A percentile compares a stretch with the other conserved stretches of the same genome.
Conservation (phyloP, 2,329 filamentous ascomycete species). For the Alternaria dauci region DNA sequence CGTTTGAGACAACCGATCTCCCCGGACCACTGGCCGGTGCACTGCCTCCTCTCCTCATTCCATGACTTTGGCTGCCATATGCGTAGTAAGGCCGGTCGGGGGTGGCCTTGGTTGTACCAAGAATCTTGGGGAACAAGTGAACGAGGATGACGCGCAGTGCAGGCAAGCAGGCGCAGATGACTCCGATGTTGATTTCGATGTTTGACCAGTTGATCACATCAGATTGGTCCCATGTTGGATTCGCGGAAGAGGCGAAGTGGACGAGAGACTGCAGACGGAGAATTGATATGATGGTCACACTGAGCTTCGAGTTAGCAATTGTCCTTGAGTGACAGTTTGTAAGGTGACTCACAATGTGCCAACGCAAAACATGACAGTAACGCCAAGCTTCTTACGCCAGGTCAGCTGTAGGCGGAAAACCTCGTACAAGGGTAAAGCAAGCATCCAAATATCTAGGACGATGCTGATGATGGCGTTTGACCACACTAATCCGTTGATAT, state of each 20-base stretch:
- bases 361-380: constrained; percentile 50
- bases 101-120: constrained; percentile 44
- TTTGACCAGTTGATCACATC: constrained; percentile 54
- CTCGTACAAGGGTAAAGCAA: constrained; percentile 46
- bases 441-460: constrained; percentile 42
- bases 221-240: constrained; percentile 54
- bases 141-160: constrained; percentile 52
- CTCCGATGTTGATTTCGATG: constrained; percentile 55
- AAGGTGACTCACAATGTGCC: constrained; percentile 42
- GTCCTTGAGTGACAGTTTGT: too few species aligned
- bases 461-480: constrained; percentile 47
- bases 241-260: constrained; percentile 52
- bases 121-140: constrained; percentile 47
- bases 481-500: constrained; percentile 47
- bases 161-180: constrained; percentile 58
- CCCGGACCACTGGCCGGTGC: constrained; percentile 6
- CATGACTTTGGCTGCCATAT: constrained; percentile 25
- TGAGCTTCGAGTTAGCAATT: constrained; percentile 1
- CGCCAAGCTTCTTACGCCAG: constrained; percentile 49
- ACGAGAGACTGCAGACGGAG: constrained; percentile 56
- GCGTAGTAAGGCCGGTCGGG: constrained; percentile 22
- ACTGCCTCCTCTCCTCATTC: constrained; percentile 35
- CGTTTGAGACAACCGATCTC: constrained; percentile 6
- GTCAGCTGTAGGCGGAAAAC: constrained; percentile 43
- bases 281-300: constrained; percentile 55